Percentiles rank a stretch among this genome's conserved stretches.
Evolutionary conservation across 2,329 filamentous ascomycete genomes (phyloP).

Genomic region (Trichoderma sp.): DNA sequence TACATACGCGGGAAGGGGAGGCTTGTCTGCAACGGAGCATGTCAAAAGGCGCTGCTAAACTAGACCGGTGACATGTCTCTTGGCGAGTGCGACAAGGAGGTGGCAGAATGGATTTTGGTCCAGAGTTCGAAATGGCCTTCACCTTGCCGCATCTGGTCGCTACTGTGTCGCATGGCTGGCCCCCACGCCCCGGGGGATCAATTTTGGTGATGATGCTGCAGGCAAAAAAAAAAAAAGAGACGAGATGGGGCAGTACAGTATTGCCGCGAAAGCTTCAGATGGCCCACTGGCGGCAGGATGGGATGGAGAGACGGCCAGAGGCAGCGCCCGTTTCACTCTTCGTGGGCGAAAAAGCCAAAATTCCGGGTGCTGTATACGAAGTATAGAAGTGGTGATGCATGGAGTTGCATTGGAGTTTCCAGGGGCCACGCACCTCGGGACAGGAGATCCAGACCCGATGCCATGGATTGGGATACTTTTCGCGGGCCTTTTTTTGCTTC

Average conservation of each 20-base stretch:
- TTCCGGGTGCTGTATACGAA: too few relatives aligned
- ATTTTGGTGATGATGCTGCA: not conserved
- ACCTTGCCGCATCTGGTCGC: conserved; percentile 9
- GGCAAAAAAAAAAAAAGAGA: not conserved
- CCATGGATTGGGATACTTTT: not conserved
- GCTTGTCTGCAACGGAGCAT: not conserved
- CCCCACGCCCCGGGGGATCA: conserved; percentile 15
- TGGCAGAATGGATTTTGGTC: not conserved
- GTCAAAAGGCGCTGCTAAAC: not conserved
- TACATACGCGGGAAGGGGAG: not conserved
- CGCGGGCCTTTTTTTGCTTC: not conserved
- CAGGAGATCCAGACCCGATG: not conserved
- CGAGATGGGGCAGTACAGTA: not conserved
- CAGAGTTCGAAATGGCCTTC: not conserved
- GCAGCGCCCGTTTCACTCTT: conserved; percentile 2
- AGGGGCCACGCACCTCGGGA: not conserved
- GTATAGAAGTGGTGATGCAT: not conserved
- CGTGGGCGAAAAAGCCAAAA: not conserved
- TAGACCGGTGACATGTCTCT: conserved; percentile 13
- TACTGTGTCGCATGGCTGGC: conserved; percentile 15
- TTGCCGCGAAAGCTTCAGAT: not conserved
- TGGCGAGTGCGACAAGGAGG: conserved; percentile 4
- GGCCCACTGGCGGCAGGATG: not conserved
- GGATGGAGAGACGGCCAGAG: conserved; percentile 4
- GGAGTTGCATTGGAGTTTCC: not conserved